Percentiles rank a stretch among this genome's conserved stretches.
Conservation (phyloP, 495 filamentous ascomycete genomes). For the Aspergillus nanangensis region DNA sequence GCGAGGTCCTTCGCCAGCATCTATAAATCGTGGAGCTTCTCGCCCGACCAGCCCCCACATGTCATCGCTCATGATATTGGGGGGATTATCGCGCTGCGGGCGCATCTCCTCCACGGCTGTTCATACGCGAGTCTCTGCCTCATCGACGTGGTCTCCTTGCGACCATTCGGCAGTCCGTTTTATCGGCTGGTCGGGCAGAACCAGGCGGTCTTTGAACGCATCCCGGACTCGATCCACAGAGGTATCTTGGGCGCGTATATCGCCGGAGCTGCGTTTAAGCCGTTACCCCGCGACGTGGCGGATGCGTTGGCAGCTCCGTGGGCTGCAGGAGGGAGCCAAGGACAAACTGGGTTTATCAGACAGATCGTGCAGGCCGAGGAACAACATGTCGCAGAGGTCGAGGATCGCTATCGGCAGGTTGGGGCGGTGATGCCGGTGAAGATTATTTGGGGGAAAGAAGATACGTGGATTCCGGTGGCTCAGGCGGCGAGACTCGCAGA, state of each 20-base stretch:
- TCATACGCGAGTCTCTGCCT: slow-evolving; percentile 25
- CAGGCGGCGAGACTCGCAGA: slow-evolving; percentile 16
- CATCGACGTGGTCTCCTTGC: slow-evolving; percentile 28
- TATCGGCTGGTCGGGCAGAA: slow-evolving; percentile 27
- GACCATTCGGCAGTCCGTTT: slow-evolving; percentile 24
- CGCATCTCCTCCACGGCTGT: slow-evolving; percentile 19
- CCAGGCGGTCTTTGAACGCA: slow-evolving; percentile 15
- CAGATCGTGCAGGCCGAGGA: slow-evolving; percentile 24
- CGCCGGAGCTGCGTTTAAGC: slow-evolving; percentile 16
- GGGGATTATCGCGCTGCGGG: slow-evolving; percentile 24
- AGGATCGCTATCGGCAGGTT: slow-evolving; percentile 18
- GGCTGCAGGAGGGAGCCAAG: slow-evolving; percentile 12
- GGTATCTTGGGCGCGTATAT: slow-evolving; percentile 27
- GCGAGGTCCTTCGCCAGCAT: slow-evolving; percentile 25
- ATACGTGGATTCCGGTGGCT: slow-evolving; percentile 27
- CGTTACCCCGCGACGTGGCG: slow-evolving; percentile 14
- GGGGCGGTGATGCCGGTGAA: slow-evolving; percentile 19
- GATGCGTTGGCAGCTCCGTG: slow-evolving; percentile 21
- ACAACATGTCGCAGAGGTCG: slow-evolving; percentile 19
- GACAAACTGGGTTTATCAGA: slow-evolving; percentile 18
- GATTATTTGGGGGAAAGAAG: slow-evolving; percentile 30
- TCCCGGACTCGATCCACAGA: slow-evolving; percentile 22
- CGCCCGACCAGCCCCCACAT: slow-evolving; percentile 14
- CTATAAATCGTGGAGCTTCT: slow-evolving; percentile 18
- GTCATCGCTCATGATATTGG: slow-evolving; percentile 30